Evolutionary conservation across 2,329 filamentous ascomycete genomes (phyloP), one percentile per base, ranked within the genome.

Genomic region (Catunica adiposa): DNA sequence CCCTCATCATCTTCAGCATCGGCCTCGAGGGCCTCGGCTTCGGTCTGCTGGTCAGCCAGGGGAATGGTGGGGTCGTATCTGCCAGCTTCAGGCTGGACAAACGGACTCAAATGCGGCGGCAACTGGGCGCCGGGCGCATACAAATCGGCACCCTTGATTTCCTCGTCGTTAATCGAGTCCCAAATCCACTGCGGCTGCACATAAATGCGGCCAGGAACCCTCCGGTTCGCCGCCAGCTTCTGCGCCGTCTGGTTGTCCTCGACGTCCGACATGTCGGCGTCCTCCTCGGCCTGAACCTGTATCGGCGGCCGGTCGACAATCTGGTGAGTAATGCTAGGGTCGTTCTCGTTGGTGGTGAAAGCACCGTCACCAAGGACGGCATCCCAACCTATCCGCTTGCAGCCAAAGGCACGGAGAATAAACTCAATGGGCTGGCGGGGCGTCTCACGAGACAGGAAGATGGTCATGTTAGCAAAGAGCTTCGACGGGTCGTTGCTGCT

Each of bases 101-200:
- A 98, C 25, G 92, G 92, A 68, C 89, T 97, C 63, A 98, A 70
- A 75, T 98, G 92, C 11, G 92, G 92, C 22, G 92, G 92, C 31
- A 98, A 75, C 62, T 87, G 83, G 17, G 89, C 84, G 17, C 92
- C 92, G 1, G 92, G 92, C 0, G 84, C 86, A 64, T 98, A 98
- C 37, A 89, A 70, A 65, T 96, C 88, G 31, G 89, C 80, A 61
- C 85, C 78, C 67, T 96, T 82, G 56, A 98, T 73, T 68, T 90
- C 88, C 60, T 88, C 87, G 48, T 92, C 86, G 67, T 98, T 98
- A 67, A 95, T 73, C 64, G 86, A 90, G 66, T 98, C 92, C 92
- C 92, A 98, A 3, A 98, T 82, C 90, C 94, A 98, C 67, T 98
- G 92, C 20, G 92, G 92, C 71, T 98, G 92, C 56, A 98, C 72